Evolutionary conservation across 2,329 filamentous ascomycete species (phyloP), one percentile per base, ranked within the genome.

Genomic region (Nemania sp.): DNA sequence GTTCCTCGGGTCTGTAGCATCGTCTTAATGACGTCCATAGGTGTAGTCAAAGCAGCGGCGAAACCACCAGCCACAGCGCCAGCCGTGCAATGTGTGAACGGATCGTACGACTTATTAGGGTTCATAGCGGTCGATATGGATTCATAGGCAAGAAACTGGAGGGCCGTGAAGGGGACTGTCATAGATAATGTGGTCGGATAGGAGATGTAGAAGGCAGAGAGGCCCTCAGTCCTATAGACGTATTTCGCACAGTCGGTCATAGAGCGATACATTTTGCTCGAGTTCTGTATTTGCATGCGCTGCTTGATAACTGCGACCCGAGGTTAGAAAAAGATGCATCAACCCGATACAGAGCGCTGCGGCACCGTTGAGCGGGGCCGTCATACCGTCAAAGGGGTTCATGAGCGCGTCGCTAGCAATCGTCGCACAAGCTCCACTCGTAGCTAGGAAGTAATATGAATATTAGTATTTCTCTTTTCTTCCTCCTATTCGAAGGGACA

Each of bases 351-450:
- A 1, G 13, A 52, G 24, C 32, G 53, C 26, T n/a, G 38, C 18
- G 22, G 45, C 57, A 18, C 26, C 6, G 10, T 11, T 5, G 20
- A 29, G 59, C 43, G 38, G 35, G 24, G 13, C 29, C 65, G 29
- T 78, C 88, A 76, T 87, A 97, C 94, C 94, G 83, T 99, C 96
- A 79, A 99, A 99, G 24, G 96, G 96, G 79, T 98, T 99, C 96
- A 99, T 99, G 73, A 99, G 89, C 62, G 96, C 96, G 84, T 99
- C 96, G 80, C 94, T 98, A 41, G 95, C 93, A 79, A 98, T 98
- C 7, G 96, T 98, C 72, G 96, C 96, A 75, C 93, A 93, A 68
- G 96, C 95, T 81, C 96, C 96, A 78, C 94, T 97, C 70, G 93
- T 91, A 70, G 93, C 96, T 97, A 49, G 49, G 41, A 41, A 11